These are phyloP conservation scores for Aspergillus tubingensis DNA, from an alignment of 2,329 filamentous ascomycete genomes.

Conservation along the genomic window DNA sequence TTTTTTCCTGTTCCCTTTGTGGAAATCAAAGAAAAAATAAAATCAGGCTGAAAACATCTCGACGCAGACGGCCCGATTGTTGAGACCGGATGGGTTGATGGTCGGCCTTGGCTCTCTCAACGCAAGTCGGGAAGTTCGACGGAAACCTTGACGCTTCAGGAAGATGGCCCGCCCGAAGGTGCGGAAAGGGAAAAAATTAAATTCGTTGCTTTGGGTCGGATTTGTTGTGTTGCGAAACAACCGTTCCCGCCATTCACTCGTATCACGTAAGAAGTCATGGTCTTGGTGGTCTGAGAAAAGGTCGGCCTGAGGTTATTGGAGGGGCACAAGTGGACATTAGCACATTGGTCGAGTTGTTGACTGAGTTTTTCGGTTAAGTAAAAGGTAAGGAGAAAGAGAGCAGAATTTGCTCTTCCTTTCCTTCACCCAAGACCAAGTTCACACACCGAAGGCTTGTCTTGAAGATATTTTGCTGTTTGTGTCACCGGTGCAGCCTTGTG, in stretches of 20 bases:
- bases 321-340: background rate
- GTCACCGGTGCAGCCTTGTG: too few relatives aligned
- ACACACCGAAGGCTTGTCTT: too few relatives aligned
- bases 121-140: slow-evolving; percentile 1
- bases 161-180: slow-evolving; percentile 1
- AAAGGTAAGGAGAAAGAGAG: too few relatives aligned
- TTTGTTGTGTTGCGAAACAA: background rate
- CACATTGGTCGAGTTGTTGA: too few relatives aligned
- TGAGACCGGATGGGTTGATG: slow-evolving; percentile 7
- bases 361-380: too few relatives aligned
- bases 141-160: slow-evolving; percentile 6
- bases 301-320: background rate
- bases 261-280: slow-evolving; percentile 2
- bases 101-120: slow-evolving; percentile 12
- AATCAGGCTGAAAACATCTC: background rate
- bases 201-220: background rate
- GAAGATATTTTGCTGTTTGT: too few relatives aligned
- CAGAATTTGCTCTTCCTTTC: too few relatives aligned
- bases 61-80: slow-evolving; percentile 11
- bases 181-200: background rate
- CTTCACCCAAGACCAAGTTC: too few relatives aligned
- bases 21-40: background rate
- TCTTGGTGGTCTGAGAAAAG: background rate
- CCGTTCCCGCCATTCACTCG: background rate
- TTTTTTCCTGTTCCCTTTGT: too few relatives aligned